phyloP scores from a whole-genome alignment of 2,329 filamentous ascomycete species.

The Penicillium sp. region DNA sequence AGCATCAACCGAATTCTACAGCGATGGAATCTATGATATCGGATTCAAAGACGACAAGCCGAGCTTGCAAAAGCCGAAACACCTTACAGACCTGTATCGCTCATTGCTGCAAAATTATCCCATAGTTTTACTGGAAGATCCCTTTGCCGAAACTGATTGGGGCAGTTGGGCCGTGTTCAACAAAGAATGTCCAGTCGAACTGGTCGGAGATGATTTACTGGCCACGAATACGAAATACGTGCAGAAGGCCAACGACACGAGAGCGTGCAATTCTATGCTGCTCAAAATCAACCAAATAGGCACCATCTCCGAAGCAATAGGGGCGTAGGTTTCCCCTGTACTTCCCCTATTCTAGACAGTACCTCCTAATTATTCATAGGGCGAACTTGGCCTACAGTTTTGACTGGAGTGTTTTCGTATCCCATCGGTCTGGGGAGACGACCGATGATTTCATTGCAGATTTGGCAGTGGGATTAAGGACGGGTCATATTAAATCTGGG shows the following conservation, averaged over 20 bases:
- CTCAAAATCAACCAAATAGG: conserved; percentile 48
- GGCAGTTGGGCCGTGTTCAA: conserved; percentile 36
- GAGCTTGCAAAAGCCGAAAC: conserved; percentile 19
- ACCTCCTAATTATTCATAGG: conserved; percentile 12
- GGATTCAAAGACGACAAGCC: conserved; percentile 36
- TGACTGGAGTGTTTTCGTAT: conserved; percentile 45
- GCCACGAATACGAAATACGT: conserved; percentile 40
- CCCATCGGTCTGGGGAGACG: conserved; percentile 44
- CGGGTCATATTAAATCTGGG: conserved; percentile 44
- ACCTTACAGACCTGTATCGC: conserved; percentile 34
- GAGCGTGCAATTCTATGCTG: conserved; percentile 42
- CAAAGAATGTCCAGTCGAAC: conserved; percentile 32
- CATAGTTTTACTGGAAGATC: conserved; percentile 42
- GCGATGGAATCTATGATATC: conserved; percentile 35
- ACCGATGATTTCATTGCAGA: conserved; percentile 48
- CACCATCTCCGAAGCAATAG: conserved; percentile 41
- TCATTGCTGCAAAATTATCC: conserved; percentile 36
- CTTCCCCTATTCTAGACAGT: background rate
- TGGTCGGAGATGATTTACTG: conserved; percentile 44
- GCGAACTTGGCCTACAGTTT: conserved; percentile 31
- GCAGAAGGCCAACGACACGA: conserved; percentile 34
- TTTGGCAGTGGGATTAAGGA: conserved; percentile 37
- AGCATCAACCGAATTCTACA: conserved; percentile 41
- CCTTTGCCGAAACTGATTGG: conserved; percentile 45
- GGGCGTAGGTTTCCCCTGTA: conserved; percentile 29